Percentiles rank a stretch among this genome's conserved stretches.
These are phyloP conservation scores for Pleurotus tuber-regium DNA, from an alignment of 768 basidiomycete genomes.

Conservation along the genomic window DNA sequence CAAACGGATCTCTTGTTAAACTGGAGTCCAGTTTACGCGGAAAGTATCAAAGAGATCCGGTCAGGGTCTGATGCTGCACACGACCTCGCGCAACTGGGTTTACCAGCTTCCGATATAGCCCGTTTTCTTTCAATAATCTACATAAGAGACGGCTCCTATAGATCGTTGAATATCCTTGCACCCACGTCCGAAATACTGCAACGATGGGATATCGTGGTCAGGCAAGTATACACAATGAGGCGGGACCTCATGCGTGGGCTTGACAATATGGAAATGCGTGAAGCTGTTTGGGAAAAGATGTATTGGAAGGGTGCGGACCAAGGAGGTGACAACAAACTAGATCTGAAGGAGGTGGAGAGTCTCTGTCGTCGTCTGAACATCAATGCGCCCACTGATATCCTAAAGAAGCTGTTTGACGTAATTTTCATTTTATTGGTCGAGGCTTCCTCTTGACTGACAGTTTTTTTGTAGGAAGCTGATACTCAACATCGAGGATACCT, in stretches of 20 bases:
- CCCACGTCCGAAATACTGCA: slow-evolving; percentile 47
- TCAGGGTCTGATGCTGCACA: slow-evolving; percentile 71
- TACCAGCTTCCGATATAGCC: slow-evolving; percentile 63
- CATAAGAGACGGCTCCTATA: slow-evolving; percentile 73
- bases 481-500: slow-evolving; percentile 51
- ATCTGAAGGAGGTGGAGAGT: slow-evolving; percentile 68
- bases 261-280: slow-evolving; percentile 6
- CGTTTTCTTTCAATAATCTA: slow-evolving; percentile 91
- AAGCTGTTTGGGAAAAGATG: slow-evolving; percentile 9
- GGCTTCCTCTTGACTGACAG: too few species aligned
- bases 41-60: slow-evolving; percentile 87
- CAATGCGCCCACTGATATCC: slow-evolving; percentile 47
- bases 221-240: not conserved
- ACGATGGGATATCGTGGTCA: slow-evolving; percentile 57
- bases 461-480: slow-evolving; percentile 67
- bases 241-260: slow-evolving; percentile 4
- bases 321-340: slow-evolving; percentile 56
- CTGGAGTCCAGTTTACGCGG: slow-evolving; percentile 85
- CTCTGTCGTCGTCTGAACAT: slow-evolving; percentile 72
- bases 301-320: slow-evolving; percentile 29
- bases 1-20: too few species aligned
- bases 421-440: too few species aligned
- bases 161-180: slow-evolving; percentile 83
- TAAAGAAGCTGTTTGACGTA: slow-evolving; percentile 59
- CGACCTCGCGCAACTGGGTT: slow-evolving; percentile 73